Conservation (phyloP, 1,139 yeast species). For the Pichia sp. region DNA sequence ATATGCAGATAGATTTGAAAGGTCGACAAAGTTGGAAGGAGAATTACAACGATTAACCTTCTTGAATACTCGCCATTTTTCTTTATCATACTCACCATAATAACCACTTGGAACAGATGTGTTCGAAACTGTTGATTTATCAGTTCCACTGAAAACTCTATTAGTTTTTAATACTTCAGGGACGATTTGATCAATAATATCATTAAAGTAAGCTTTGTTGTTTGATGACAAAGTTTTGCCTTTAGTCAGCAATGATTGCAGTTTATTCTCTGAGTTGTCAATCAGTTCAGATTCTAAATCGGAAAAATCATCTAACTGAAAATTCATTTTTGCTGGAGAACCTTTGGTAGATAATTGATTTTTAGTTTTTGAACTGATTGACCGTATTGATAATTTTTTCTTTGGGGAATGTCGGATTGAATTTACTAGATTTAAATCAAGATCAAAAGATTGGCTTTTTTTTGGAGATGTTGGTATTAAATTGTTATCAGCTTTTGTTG, state of each 20-base stretch:
- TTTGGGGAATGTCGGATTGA: constrained; percentile 17
- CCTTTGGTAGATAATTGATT: not conserved
- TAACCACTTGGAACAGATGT: constrained; percentile 54
- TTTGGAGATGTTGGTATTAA: not conserved
- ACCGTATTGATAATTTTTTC: constrained; percentile 7
- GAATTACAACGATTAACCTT: constrained; percentile 11
- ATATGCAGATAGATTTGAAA: not conserved
- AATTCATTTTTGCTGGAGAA: not conserved
- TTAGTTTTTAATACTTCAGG: not conserved
- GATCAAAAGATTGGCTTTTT: constrained; percentile 5
- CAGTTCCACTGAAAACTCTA: constrained; percentile 4
- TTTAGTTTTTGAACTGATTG: constrained; percentile 4
- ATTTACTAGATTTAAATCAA: constrained; percentile 16
- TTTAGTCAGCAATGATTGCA: not conserved
- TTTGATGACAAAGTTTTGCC: not conserved
- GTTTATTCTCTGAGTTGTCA: not conserved
- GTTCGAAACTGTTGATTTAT: constrained; percentile 12
- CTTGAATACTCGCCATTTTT: constrained; percentile 55
- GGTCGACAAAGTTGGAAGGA: not conserved
- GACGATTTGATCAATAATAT: not conserved
- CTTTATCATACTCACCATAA: constrained; percentile 59
- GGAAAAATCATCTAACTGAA: not conserved
- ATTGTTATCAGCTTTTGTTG: not conserved
- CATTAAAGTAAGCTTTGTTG: not conserved
- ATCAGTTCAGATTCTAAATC: not conserved